Conservation (phyloP, 2,329 filamentous ascomycete genomes). For the Delphinella strobiligena region DNA sequence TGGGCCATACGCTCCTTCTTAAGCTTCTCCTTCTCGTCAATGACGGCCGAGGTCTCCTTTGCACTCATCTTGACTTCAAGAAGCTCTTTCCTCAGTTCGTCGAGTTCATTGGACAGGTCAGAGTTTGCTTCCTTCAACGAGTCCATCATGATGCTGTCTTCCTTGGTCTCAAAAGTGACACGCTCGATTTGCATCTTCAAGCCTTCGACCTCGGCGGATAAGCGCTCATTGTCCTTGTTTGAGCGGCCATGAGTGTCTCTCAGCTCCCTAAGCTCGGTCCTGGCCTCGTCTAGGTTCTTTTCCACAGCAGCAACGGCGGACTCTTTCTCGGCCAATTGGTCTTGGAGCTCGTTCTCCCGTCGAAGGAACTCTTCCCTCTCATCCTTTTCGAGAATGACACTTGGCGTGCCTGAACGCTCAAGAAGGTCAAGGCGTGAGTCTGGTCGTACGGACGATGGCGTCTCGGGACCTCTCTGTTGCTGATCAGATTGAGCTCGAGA, state of each 20-base stretch:
- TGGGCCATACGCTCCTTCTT: slow-evolving; percentile 99
- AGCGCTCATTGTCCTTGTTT: slow-evolving; percentile 79
- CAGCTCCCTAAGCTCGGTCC: slow-evolving; percentile 72
- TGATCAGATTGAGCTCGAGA: slow-evolving; percentile 32
- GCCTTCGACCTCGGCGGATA: slow-evolving; percentile 78
- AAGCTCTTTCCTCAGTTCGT: slow-evolving; percentile 92
- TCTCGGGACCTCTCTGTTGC: slow-evolving; percentile 29
- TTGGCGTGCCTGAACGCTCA: slow-evolving; percentile 78
- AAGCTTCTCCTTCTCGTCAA: slow-evolving; percentile 96
- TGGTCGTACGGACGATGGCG: slow-evolving; percentile 40
- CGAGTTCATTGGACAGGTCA: slow-evolving; percentile 81
- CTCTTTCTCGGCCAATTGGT: slow-evolving; percentile 90
- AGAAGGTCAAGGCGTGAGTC: slow-evolving; percentile 53
- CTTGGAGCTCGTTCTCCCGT: slow-evolving; percentile 92
- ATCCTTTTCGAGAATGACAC: slow-evolving; percentile 82
- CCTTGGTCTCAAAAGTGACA: slow-evolving; percentile 89
- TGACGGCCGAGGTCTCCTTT: slow-evolving; percentile 77
- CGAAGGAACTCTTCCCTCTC: slow-evolving; percentile 92
- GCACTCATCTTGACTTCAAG: slow-evolving; percentile 93
- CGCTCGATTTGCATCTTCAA: slow-evolving; percentile 96
- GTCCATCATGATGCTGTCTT: slow-evolving; percentile 95
- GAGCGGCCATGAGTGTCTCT: slow-evolving; percentile 77
- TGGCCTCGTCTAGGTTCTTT: slow-evolving; percentile 67
- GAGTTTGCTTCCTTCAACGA: slow-evolving; percentile 89
- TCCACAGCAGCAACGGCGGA: slow-evolving; percentile 67